Base-by-base conservation (phyloP, 768 basidiomycete genomes). In the Xerocomellus amylosporus region DNA sequence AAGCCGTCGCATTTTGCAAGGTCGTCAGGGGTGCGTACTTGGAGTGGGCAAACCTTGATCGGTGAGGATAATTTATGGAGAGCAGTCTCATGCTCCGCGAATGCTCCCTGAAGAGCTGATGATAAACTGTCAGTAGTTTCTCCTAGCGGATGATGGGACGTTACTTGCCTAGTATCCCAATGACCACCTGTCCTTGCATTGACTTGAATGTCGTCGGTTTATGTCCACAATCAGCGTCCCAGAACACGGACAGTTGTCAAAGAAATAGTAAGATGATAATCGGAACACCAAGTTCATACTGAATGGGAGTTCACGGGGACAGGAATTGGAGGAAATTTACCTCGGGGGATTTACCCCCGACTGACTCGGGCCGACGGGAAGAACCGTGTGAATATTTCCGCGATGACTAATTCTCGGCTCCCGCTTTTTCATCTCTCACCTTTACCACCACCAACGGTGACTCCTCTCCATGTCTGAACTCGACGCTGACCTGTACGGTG, bases 91-190 rank as follows among this genome's bases (percentile, higher is more conserved):
- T 98, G 95, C 72, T 98, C 95, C 15, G 80, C 77, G 68, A 98
- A 97, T 9, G 93, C 93, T 41, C 95, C 95, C 70, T 97, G 95
- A 38, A 98, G 79, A 36, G 95, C 95, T 93, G 64, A 24, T 33
- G 31, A 37, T 28, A 19, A 24, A 17, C 14, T n/a, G 34, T 59
- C 49, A 52, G 43, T 13, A 2, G 30, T 34, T 14, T 36, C 47
- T 26, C 39, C 22, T 28, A 12, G 41, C 4, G 15, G 17, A 46
- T 8, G 38, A 26, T n/a, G n/a, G 10, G 8, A 33, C 1, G 10
- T 20, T 40, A 61, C 75, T 67, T 66, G 77, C 83, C 83, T 40
- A 84, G 74, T 55, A 84, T 79, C 15, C 83, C 83, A 46, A 84
- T 72, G 43, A 69, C 61, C n/a, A 57, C 55, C 34, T 55, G 58